Evolutionary conservation across 1,284 basidiomycete genomes (phyloP), one percentile per base, ranked within the genome.

Genomic region (Sporisorium exsertum): DNA sequence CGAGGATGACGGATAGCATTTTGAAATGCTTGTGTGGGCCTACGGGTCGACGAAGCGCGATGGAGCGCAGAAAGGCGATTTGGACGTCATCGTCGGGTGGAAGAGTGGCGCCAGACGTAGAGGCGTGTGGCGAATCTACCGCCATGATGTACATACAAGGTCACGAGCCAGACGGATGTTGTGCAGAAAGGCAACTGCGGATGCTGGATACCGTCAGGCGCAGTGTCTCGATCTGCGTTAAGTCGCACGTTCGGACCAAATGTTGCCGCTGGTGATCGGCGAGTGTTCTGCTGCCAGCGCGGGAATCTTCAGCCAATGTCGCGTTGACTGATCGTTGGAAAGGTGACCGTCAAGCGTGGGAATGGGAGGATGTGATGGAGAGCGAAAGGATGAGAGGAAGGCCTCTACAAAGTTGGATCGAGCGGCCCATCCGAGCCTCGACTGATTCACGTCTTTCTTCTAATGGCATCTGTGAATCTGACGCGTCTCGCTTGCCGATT

Each of bases 11-110:
- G 8, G 79, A 61, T 4, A 83, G 59, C 67, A 81, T 68, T 54
- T 82, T 76, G 64, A 83, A 82, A 26, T 83, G 81, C 43, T 76
- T 64, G 61, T 83, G 79, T n/a, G 69, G 64, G 7, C 81, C 81
- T 8, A 83, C 47, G 16, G 81, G 81, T 7, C 80, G 68, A 47
- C 71, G 76, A 20, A 66, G 42, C 15, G 80, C 72, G 40, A 83
- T 68, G 47, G 73, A 67, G 27, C 78, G 75, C 20, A 83, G 63
- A 33, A 83, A 77, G n/a, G 81, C 68, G 52, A 70, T 71, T 43
- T 79, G 74, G 9, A 78, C 61, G 20, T 64, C 60, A 54, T 77
- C 64, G 35, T 77, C 75, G 29, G 56, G 46, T 3, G 71, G 70
- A 20, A 73, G 57, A 15, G 35, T 53, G n/a, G 67, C 56, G 9